Percentiles rank a stretch among this genome's conserved stretches.
phyloP scores from a whole-genome alignment of 768 basidiomycete genomes.

The Hydnomerulius pinastri region DNA sequence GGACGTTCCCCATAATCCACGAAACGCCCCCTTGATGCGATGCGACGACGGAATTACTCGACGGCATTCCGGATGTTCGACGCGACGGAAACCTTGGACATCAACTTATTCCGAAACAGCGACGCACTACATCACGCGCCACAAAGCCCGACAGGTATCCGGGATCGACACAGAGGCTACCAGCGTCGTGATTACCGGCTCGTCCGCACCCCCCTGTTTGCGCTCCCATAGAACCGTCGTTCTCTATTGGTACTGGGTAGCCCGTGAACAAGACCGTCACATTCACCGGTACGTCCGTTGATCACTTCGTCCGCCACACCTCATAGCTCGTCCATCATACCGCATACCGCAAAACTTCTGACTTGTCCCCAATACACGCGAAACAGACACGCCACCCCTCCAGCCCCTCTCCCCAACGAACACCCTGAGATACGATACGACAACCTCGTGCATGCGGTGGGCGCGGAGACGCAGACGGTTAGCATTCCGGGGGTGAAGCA shows the following conservation, averaged over 20 bases:
- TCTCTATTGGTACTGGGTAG: conserved; percentile 43
- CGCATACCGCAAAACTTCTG: no score
- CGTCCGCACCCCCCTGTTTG: no score
- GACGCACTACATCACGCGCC: conserved; percentile 90
- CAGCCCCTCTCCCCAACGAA: conserved; percentile 44
- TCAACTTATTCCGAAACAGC: conserved; percentile 39
- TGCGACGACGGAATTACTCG: background rate
- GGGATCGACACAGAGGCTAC: conserved; percentile 96
- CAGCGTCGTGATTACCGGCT: conserved; percentile 68
- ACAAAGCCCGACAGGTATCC: conserved; percentile 82
- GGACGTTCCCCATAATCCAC: no score
- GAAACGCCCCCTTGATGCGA: no score
- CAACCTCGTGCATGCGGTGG: conserved; percentile 95
- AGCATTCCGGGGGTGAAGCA: conserved; percentile 95
- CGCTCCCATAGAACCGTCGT: conserved; percentile 1
- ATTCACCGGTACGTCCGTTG: conserved; percentile 63
- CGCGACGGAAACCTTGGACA: background rate
- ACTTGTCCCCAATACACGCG: no score
- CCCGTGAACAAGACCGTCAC: conserved; percentile 89
- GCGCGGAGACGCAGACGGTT: conserved; percentile 93
- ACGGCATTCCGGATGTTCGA: no score
- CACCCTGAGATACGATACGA: conserved; percentile 91
- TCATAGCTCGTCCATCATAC: background rate
- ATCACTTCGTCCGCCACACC: background rate
- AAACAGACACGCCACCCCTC: conserved; percentile 27